Conservation (phyloP, 305 asterid species). For the Fraxinus dipetala region DNA sequence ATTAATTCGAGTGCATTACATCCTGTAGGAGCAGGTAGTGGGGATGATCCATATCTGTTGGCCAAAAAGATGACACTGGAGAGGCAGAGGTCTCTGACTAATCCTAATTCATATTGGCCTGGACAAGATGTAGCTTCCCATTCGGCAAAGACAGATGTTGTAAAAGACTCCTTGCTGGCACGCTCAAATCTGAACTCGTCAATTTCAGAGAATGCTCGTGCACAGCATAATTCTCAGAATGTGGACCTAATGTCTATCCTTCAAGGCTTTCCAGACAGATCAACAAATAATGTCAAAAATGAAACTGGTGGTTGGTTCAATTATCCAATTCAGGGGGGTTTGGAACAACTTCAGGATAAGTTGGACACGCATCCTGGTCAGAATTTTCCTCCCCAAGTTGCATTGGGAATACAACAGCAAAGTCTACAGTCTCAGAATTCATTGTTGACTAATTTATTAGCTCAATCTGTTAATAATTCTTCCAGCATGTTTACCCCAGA, state of each 20-base stretch:
- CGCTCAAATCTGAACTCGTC: conserved; percentile 44
- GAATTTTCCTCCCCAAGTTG: conserved; percentile 48
- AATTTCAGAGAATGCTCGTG: conserved; percentile 40
- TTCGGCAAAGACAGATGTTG: conserved; percentile 39
- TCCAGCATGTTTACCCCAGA: conserved; percentile 47
- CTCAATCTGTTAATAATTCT: conserved; percentile 47
- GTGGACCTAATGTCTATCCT: conserved; percentile 52
- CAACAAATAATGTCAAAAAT: conserved; percentile 37
- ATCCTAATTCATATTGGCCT: conserved; percentile 56
- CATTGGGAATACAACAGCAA: conserved; percentile 57
- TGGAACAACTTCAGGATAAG: conserved; percentile 48
- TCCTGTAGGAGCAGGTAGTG: conserved; percentile 38
- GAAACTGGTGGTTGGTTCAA: conserved; percentile 54
- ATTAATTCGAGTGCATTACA: conserved; percentile 35
- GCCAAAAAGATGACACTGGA: conserved; percentile 56
- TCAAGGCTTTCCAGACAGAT: conserved; percentile 55
- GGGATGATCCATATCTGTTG: conserved; percentile 22
- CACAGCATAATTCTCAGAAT: conserved; percentile 48
- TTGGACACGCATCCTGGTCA: conserved; percentile 52
- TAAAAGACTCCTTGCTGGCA: conserved; percentile 41
- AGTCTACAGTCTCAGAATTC: conserved; percentile 51
- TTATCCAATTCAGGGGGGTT: conserved; percentile 54
- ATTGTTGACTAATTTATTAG: conserved; percentile 33
- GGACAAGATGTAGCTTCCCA: conserved; percentile 48
- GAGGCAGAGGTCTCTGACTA: conserved; percentile 58